These are phyloP conservation scores for Wickerhamomyces sp. DNA, from an alignment of 1,139 yeast genomes.

Conservation along the genomic window DNA sequence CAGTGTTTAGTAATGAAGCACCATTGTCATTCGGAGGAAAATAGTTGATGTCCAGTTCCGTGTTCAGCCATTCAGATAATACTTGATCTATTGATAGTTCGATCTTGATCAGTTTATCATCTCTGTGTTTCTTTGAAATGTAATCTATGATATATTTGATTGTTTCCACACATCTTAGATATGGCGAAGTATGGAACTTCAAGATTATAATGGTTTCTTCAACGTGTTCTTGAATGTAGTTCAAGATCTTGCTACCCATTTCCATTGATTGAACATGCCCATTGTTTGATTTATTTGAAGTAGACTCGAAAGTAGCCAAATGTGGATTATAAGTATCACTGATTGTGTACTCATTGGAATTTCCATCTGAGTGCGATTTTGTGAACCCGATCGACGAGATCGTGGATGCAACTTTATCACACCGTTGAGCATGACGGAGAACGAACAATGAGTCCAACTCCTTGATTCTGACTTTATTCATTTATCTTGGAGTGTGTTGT, in stretches of 20 bases:
- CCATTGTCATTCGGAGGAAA: conserved; percentile 39
- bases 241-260: conserved; percentile 19
- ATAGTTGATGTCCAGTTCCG: conserved; percentile 30
- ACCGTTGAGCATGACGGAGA: conserved; percentile 24
- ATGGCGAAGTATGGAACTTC: conserved; percentile 24
- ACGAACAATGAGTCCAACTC: conserved; percentile 21
- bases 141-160: conserved; percentile 20
- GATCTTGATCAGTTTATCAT: conserved; percentile 9
- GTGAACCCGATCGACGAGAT: conserved; percentile 20
- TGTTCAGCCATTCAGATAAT: conserved; percentile 34
- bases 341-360: conserved; percentile 3
- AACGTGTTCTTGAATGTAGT: conserved; percentile 15
- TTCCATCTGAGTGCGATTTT: background rate
- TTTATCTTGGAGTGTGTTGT: background rate
- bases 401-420: conserved; percentile 23
- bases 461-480: conserved; percentile 2
- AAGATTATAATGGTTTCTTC: conserved; percentile 12
- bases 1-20: conserved; percentile 30
- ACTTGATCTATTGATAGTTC: conserved; percentile 31
- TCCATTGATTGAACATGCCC: conserved; percentile 21
- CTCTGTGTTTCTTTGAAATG: conserved; percentile 15
- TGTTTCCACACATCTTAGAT: conserved; percentile 23
- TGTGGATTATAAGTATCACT: conserved; percentile 20
- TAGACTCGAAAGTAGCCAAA: conserved; percentile 20
- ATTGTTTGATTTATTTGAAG: conserved; percentile 23